Conservation (phyloP, 2,329 filamentous ascomycete genomes). For the Phyllosticta paracitricarpa region DNA sequence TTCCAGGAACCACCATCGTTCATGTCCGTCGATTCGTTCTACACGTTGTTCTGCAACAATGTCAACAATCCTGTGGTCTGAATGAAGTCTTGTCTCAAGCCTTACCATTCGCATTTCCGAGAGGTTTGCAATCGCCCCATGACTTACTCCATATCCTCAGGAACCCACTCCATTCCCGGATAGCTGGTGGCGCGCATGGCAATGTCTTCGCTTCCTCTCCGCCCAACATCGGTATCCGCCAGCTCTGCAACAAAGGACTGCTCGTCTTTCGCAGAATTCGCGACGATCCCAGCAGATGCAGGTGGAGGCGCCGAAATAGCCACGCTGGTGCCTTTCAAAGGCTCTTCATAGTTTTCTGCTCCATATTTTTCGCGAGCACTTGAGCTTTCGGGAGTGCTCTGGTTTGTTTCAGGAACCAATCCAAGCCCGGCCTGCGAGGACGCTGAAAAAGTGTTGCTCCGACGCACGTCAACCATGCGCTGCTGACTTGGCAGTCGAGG, state of each 20-base stretch:
- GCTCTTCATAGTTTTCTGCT: no score
- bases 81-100: no score
- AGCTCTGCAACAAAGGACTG: neutral
- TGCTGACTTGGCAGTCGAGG: neutral
- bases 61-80: no score
- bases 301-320: neutral
- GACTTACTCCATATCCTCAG: conserved; percentile 16
- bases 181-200: conserved; percentile 59
- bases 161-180: conserved; percentile 62
- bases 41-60: no score
- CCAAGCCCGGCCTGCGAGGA: neutral
- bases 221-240: conserved; percentile 5
- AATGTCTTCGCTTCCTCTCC: neutral
- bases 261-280: neutral
- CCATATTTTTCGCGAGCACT: no score
- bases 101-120: no score
- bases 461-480: neutral
- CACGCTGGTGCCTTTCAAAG: neutral
- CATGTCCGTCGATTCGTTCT: no score
- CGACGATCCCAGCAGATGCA: no score
- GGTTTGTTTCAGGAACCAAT: neutral
- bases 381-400: neutral
- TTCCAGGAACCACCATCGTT: no score
- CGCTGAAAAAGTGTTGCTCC: no score
- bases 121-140: no score